Base-by-base conservation (phyloP, 163 green algal species). In the Chlorella variabilis region DNA sequence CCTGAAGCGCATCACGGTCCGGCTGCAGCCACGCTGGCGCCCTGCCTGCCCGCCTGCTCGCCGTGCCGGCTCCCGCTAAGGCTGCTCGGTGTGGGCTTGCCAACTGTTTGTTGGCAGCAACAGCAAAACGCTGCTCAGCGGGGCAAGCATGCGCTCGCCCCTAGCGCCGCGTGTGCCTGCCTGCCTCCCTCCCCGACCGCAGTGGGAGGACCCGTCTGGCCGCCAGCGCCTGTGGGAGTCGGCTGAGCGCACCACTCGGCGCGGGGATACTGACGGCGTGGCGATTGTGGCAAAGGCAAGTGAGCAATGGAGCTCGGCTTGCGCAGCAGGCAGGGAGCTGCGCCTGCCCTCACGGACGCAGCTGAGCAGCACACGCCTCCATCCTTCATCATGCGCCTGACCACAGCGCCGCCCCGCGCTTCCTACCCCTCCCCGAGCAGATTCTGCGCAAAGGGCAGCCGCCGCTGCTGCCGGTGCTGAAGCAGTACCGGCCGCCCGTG, bases 181-280 rank as follows among this genome's bases (percentile, higher is more conserved):
- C n/a, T n/a, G n/a, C n/a, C n/a, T n/a, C n/a, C n/a, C 76, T 59
- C 27, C 59, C 20, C 41, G 34, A 4, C 33, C 36, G 36, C 70
- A 88, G 80, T 88, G 84, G 84, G 45, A 73, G 59, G 84, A 88
- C 58, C 84, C 82, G 3, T 23, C 42, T 6, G 84, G 83, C 41
- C 82, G 80, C 33, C 51, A 73, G 31, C 83, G 88, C 13, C 78
- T 89, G 9, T 91, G 88, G 88, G 88, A 91, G 80, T 85, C 70
- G 23, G 83, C 83, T 15, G 86, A 91, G 48, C 77, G 88, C 31
- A 84, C 56, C 21, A 91, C 88, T 21, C 83, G 86, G 42, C 48
- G 61, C 23, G 59, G 75, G 36, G 86, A 62, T 0, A 75, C 86
- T 7, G 88, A 91, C 62, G 88, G 81, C 25, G 83, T 89, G 7